Evolutionary conservation across 2,329 filamentous ascomycete species (phyloP).

Genomic region (Fusarium citri): DNA sequence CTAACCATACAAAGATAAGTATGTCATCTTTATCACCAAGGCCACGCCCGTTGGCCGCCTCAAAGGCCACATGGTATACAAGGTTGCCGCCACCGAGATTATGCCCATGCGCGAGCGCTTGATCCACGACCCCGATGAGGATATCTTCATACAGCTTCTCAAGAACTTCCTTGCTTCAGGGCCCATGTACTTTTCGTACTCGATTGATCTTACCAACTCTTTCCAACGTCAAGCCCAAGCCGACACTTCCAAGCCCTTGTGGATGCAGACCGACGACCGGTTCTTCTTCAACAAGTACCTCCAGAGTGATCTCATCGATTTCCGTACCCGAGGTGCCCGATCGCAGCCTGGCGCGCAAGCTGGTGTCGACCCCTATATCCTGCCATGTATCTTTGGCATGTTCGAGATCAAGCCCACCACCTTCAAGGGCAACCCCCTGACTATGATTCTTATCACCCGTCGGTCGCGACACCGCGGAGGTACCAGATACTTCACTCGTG

Average conservation of each 20-base stretch:
- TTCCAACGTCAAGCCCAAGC: constrained; percentile 92
- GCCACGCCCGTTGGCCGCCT: constrained; percentile 89
- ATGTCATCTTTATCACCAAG: constrained; percentile 96
- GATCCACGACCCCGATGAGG: constrained; percentile 92
- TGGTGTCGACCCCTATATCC: constrained; percentile 87
- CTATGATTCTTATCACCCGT: constrained; percentile 87
- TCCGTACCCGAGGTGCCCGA: constrained; percentile 73
- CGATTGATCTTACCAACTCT: constrained; percentile 93
- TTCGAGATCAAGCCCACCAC: constrained; percentile 88
- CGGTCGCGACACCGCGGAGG: constrained; percentile 89
- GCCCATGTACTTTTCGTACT: constrained; percentile 98
- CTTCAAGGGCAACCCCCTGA: constrained; percentile 86
- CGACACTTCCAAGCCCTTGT: constrained; percentile 79
- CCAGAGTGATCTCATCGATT: constrained; percentile 90
- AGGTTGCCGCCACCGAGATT: constrained; percentile 89
- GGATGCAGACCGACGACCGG: constrained; percentile 93
- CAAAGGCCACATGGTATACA: constrained; percentile 97
- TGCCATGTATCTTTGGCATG: constrained; percentile 97
- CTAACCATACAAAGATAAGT: constrained; percentile 74
- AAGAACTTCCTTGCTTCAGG: constrained; percentile 84
- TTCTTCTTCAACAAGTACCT: constrained; percentile 99
- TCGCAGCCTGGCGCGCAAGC: constrained; percentile 77
- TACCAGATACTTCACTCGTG: constrained; percentile 94
- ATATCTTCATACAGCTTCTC: constrained; percentile 86
- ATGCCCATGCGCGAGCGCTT: constrained; percentile 92